A percentile compares a stretch with the other conserved stretches of the same genome.
Conservation (phyloP, 257 asterid genomes). For the Lantana camara region DNA sequence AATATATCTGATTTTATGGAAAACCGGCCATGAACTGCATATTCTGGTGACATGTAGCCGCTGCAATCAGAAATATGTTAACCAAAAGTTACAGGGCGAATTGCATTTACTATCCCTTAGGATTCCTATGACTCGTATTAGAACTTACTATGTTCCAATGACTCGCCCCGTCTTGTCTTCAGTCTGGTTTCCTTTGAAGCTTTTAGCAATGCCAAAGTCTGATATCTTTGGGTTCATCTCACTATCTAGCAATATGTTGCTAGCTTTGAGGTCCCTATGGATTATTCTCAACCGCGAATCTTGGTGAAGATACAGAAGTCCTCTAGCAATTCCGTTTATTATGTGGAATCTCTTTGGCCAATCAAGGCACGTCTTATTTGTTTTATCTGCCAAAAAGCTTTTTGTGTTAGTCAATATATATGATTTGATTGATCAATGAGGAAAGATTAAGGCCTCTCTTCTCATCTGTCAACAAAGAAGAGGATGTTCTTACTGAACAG, state of each 20-base stretch:
- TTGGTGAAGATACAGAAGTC: conserved; percentile 44
- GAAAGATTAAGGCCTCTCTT: not conserved
- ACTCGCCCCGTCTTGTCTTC: conserved; percentile 32
- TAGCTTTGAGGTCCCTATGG: conserved; percentile 30
- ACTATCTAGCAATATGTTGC: conserved; percentile 35
- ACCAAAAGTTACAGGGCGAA: too few species aligned
- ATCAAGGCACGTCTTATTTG: not conserved
- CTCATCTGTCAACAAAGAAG: not conserved
- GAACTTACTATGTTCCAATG: conserved; percentile 39
- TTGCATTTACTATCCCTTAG: too few species aligned
- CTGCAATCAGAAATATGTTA: too few species aligned
- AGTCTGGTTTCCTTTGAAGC: conserved; percentile 25
- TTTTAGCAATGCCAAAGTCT: conserved; percentile 43
- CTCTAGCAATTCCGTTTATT: conserved; percentile 34
- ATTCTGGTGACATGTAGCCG: too few species aligned
- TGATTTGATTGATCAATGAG: too few species aligned
- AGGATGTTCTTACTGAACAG: conserved; percentile 28
- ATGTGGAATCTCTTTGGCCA: conserved; percentile 26
- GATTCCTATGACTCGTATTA: not conserved
- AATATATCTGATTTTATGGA: too few species aligned
- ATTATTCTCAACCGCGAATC: conserved; percentile 39
- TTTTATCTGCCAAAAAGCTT: conserved; percentile 10
- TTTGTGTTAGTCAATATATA: not conserved
- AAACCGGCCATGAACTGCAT: too few species aligned
- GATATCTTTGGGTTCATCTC: conserved; percentile 46